Conservation (phyloP, 345 rosid species). For the Populus deltoides region DNA sequence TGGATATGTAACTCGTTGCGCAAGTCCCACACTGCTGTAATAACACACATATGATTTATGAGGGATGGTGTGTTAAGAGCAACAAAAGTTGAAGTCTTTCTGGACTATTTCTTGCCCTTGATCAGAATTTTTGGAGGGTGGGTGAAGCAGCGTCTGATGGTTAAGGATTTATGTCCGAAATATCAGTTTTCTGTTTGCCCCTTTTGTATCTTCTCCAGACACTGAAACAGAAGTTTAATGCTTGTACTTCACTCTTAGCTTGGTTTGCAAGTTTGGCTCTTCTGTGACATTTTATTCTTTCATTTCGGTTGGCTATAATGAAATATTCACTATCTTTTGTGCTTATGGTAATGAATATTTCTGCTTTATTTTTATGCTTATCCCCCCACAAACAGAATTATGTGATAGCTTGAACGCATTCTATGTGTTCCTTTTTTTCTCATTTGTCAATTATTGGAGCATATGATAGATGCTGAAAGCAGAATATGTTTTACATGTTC, state of each 20-base stretch:
- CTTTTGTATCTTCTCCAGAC: constrained; percentile 37
- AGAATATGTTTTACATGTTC: background rate
- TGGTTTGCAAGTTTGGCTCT: constrained; percentile 62
- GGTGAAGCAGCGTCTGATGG: constrained; percentile 38
- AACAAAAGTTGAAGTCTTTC: background rate
- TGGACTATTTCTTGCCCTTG: background rate
- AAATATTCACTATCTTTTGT: background rate
- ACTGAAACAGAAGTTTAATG: constrained; percentile 47
- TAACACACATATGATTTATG: background rate
- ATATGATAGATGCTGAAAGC: background rate
- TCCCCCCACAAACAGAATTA: too few relatives aligned
- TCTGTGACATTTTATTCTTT: constrained; percentile 32
- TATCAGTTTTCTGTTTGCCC: constrained; percentile 35
- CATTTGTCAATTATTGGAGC: background rate
- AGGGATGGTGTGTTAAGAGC: background rate
- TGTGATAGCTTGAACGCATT: background rate
- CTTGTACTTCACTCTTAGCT: constrained; percentile 27
- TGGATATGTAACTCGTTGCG: background rate
- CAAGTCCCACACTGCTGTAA: background rate
- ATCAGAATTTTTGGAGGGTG: constrained; percentile 28
- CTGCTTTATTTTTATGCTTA: background rate
- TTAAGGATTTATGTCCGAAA: constrained; percentile 6
- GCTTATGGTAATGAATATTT: background rate
- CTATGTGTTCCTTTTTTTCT: background rate
- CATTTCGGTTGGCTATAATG: background rate